Base-by-base conservation (phyloP, 768 basidiomycete genomes). In the Lactarius tabidus region DNA sequence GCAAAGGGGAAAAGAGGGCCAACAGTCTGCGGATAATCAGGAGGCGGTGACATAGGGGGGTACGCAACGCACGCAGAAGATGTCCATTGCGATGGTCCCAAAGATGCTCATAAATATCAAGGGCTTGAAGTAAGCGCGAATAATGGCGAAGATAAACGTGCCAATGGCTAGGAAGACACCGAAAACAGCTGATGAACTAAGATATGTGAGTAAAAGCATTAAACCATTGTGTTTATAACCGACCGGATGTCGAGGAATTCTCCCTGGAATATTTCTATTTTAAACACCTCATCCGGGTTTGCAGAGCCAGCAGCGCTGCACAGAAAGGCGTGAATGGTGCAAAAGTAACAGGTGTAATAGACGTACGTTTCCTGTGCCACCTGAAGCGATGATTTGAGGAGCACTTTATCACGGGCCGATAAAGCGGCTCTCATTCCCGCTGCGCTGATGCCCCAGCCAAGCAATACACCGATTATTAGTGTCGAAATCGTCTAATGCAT, bases 391-490 rank as follows among this genome's bases (percentile, higher is more conserved):
- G 69, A 65, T 41, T 72, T 69, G 15, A 80, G 70, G 9, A 77
- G 64, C 0, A 72, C 71, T 64, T 77, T 71, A 60, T 75, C 70
- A 12, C 80, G 74, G 0, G 78, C 79, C 6, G 77, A 72, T 0
- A 82, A 70, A 0, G 79, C 79, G 0, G 82, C 80, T 5, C 78
- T 78, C 84, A 86, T 85, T 0, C 79, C 83, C 0, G 82, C 84
- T 12, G 77, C 75, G 1, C 84, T 82, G 67, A 83, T 76, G 0
- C 79, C 85, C 85, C 85, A 87, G 15, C 84, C 84, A 1, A 82
- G 48, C 2, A 77, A 74, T 53, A 81, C 68, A 1, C 84, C 84
- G 8, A 84, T 18, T 29, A 82, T 66, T 43, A 86, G 67, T 0
- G 80, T 84, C n/a, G 77, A 71, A 1, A 80, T 69, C 7, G 73